Evolutionary conservation across 163 green algal species (phyloP), one percentile per base, ranked within the genome.

Genomic region (Dunaliella salina): DNA sequence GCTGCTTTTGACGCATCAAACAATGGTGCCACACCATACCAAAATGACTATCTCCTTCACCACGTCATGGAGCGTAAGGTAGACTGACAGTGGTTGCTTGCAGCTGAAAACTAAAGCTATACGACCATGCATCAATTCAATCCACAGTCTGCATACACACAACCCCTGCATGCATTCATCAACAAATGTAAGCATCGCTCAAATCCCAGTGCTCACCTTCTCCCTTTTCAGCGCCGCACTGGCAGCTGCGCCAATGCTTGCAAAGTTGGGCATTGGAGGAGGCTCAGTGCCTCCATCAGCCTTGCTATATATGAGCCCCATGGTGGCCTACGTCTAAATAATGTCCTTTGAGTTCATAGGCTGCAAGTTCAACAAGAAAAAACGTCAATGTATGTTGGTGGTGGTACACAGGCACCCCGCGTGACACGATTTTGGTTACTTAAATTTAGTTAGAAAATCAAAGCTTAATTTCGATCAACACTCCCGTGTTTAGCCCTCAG

Each of bases 201-300:
- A 18, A 18, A 26, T 1, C 11, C 63, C 20, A 12, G 22, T 29
- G 1, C 24, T 75, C 63, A 75, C 63, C 67, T 86, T 88, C 78
- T 90, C 87, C 35, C 91, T 86, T 40, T 85, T 88, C 1, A 86
- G 45, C 18, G 86, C 86, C 5, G 87, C 83, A 17, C 86, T 86
- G 22, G 86, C 84, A 34, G 87, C 89, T 12, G 40, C 63, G 0
- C 78, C 32, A 17, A 88, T 80, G 81, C 87, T 89, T 1, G 85
- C 50, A 59, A 94, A 94, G 72, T 90, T 89, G 22, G 91, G 91
- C 86, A 94, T 87, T 13, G 91, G 91, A 0, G 91, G 91, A 34
- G 91, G 90, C 13, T 86, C 82, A 12, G 78, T 86, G 33, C 87
- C 79, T 0, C 80, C 35, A 30, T 91, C 87, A 22, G 88, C 91